phyloP scores from a whole-genome alignment of 2,329 filamentous ascomycete genomes.

The Trichoderma simmonsii region DNA sequence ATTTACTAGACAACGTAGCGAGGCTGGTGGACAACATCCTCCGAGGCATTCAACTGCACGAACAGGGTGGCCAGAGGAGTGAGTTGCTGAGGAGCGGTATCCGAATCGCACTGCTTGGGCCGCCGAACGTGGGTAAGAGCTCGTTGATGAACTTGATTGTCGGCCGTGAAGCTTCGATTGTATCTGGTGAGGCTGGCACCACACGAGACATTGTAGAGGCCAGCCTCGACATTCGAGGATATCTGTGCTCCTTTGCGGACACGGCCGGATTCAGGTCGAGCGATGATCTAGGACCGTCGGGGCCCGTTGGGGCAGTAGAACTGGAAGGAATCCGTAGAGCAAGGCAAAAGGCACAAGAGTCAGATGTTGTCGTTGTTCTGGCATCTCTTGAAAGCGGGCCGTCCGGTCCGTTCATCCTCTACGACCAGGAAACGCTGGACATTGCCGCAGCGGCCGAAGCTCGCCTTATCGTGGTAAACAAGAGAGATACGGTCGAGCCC shows the following conservation, averaged over 20 bases:
- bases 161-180: conserved; percentile 90
- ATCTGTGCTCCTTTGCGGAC: conserved; percentile 90
- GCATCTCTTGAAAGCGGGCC: conserved; percentile 63
- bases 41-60: conserved; percentile 63
- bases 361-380: conserved; percentile 81
- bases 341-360: conserved; percentile 73
- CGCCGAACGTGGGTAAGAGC: conserved; percentile 93
- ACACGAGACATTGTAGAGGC: conserved; percentile 93
- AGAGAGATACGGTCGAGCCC: conserved; percentile 49
- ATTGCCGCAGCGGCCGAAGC: conserved; percentile 49
- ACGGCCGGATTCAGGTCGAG: conserved; percentile 77
- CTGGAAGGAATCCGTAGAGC: conserved; percentile 87
- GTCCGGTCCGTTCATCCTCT: conserved; percentile 43
- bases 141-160: conserved; percentile 88
- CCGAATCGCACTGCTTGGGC: conserved; percentile 78
- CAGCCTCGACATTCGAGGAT: conserved; percentile 83
- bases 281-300: conserved; percentile 3
- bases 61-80: conserved; percentile 73
- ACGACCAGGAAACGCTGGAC: conserved; percentile 54
- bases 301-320: conserved; percentile 67
- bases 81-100: conserved; percentile 85
- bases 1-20: conserved; percentile 68
- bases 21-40: conserved; percentile 60
- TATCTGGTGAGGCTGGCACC: conserved; percentile 87
- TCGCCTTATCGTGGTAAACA: conserved; percentile 59